Evolutionary conservation across 768 basidiomycete species (phyloP).

Genomic region (Boletus patriciae): DNA sequence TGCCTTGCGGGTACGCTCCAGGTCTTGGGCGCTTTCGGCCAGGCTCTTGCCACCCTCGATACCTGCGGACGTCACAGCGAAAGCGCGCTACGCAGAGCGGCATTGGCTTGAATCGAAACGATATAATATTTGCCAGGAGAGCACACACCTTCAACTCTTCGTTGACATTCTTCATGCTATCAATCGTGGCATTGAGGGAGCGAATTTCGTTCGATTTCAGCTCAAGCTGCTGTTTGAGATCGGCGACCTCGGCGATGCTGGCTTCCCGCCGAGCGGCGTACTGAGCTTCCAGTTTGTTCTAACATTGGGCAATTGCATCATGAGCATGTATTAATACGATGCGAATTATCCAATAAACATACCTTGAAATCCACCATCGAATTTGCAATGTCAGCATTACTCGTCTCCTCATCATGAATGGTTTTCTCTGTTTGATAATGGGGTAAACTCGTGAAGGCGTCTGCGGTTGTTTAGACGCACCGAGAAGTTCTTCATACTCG

Average conservation of each 20-base stretch:
- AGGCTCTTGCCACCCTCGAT: conserved; percentile 97
- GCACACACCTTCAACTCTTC: conserved; percentile 90
- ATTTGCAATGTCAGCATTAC: conserved; percentile 77
- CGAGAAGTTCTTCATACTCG: conserved; percentile 96
- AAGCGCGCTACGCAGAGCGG: conserved; percentile 71
- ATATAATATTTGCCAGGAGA: conserved; percentile 5
- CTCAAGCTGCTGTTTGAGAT: conserved; percentile 90
- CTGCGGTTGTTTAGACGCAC: conserved; percentile 44
- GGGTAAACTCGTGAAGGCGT: conserved; percentile 4
- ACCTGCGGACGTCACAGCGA: conserved; percentile 94
- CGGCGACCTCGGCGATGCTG: conserved; percentile 76
- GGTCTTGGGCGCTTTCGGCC: conserved; percentile 94
- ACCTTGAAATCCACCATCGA: conserved; percentile 92
- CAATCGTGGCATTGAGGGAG: conserved; percentile 79
- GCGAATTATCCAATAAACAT: conserved; percentile 8
- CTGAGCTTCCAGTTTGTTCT: conserved; percentile 94
- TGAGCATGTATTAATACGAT: neutral
- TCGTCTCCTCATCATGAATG: conserved; percentile 84
- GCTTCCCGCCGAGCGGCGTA: conserved; percentile 92
- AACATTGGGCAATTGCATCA: conserved; percentile 6
- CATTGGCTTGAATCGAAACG: neutral
- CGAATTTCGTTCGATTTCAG: conserved; percentile 80
- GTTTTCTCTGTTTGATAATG: conserved; percentile 69
- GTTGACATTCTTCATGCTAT: conserved; percentile 93
- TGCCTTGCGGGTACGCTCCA: conserved; percentile 93